Evolutionary conservation across 805 yeast genomes (phyloP), one percentile per base, ranked within the genome.

Genomic region (Saccharomycopsis synnaedendra): DNA sequence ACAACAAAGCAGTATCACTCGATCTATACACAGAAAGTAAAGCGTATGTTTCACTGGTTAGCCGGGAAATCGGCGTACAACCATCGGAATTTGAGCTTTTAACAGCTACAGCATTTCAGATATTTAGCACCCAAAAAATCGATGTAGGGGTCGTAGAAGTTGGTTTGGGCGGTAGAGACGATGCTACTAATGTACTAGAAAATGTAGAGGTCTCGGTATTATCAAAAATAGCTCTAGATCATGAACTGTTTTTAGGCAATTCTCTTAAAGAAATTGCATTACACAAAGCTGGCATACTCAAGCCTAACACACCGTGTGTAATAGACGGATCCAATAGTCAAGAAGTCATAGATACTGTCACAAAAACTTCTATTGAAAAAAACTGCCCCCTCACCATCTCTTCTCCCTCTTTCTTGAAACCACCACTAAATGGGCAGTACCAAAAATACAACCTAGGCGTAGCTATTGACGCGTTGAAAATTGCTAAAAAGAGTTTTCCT

Each of bases 1-100:
- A 85, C 59, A 76, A 82, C 50, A 57, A 54, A 37, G 75, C 86
- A 0, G 76, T 88, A 7, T 66, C 76, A 0, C 32, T 59, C 28
- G 48, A 49, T 0, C 62, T 67, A 43, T 89, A 82, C 57, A 58
- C 62, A 1, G 56, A 62, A 6, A 70, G 75, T 1, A 74, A 75
- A 45, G 52, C 55, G 2, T 52, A 62, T 28, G 76, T 86, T 1
- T 55, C 60, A 4, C 54, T 54, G 3, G 55, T 69, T n/a, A 71
- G 84, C 55, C 36, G 52, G 5, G 49, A 54, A 37, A 60, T 67
- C 50, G 52, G 58, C 1, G 64, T 86, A 27, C 77, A 78, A 5
- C 89, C 96, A 45, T 82, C 97, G 0, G 95, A 87, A 60, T 90
- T 90, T 62, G 98, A 90, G 60, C 57, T 85, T 4, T 66, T 87